Percentiles rank a stretch among this genome's conserved stretches.
Evolutionary conservation across 768 basidiomycete species (phyloP).

Genomic region (Lentinus tigrinus): DNA sequence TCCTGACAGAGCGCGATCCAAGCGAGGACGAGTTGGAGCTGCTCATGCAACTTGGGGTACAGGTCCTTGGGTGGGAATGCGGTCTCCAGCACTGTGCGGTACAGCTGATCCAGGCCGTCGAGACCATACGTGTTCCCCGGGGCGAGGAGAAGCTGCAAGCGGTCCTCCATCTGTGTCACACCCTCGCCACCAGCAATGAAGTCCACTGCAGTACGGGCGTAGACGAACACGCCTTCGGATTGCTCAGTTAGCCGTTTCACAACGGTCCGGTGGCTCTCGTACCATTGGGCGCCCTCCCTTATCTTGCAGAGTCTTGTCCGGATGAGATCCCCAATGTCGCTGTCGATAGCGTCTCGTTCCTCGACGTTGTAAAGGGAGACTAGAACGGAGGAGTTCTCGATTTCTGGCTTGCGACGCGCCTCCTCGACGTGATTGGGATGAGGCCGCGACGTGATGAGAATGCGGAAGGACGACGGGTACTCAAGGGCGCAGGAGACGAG

Average conservation of each 20-base stretch:
- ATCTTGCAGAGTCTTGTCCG: neutral
- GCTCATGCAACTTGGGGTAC: neutral
- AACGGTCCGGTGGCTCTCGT: neutral
- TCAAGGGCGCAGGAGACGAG: neutral
- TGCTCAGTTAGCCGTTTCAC: neutral
- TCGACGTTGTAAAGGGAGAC: neutral
- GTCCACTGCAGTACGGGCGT: neutral
- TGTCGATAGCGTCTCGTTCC: neutral
- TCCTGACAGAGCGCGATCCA: neutral
- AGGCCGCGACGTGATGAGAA: neutral
- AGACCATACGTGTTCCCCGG: neutral
- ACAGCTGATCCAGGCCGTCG: neutral
- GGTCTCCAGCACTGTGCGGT: neutral
- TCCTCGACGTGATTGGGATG: neutral
- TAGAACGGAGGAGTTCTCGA: neutral
- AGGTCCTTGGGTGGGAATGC: neutral
- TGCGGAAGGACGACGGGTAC: neutral
- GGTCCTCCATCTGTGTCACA: neutral
- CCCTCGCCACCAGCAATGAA: neutral
- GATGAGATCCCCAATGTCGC: neutral
- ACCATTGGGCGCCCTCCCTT: neutral
- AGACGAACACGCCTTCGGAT: conserved; percentile 1
- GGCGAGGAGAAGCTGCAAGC: neutral
- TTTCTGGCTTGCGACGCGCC: neutral
- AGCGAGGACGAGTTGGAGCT: neutral